phyloP scores from a whole-genome alignment of 257 asterid species.

The Primulina huaijiensis region DNA sequence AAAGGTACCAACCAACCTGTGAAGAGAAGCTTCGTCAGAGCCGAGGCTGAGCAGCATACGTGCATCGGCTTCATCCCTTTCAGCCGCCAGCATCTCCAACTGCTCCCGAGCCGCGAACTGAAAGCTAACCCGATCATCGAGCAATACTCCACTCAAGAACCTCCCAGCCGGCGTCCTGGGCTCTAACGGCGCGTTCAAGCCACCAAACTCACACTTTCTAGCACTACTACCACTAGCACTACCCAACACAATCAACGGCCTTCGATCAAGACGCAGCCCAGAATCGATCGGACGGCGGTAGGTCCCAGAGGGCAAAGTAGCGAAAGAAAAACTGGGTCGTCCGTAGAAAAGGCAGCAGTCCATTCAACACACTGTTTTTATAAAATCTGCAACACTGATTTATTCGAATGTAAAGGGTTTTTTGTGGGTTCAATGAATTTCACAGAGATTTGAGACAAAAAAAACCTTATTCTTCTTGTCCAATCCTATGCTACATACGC shows the following conservation, averaged over 20 bases:
- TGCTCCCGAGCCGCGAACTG: slow-evolving; percentile 46
- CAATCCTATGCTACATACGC: not conserved
- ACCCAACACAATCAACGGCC: slow-evolving; percentile 32
- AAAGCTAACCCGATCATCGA: slow-evolving; percentile 54
- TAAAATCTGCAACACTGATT: not conserved
- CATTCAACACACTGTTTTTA: slow-evolving; percentile 44
- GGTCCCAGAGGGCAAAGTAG: slow-evolving; percentile 26
- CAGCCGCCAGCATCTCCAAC: slow-evolving; percentile 53
- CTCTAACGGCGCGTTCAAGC: slow-evolving; percentile 68
- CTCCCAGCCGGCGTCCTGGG: slow-evolving; percentile 67
- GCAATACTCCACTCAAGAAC: slow-evolving; percentile 47
- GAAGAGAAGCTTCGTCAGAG: slow-evolving; percentile 75
- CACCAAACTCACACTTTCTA: slow-evolving; percentile 48
- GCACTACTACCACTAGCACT: slow-evolving; percentile 19
- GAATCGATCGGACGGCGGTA: slow-evolving; percentile 25
- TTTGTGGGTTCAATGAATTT: not conserved
- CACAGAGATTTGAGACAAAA: not conserved
- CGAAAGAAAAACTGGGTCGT: slow-evolving; percentile 28
- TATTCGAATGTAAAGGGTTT: not conserved
- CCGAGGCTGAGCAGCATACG: slow-evolving; percentile 51
- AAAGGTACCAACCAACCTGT: slow-evolving; percentile 46
- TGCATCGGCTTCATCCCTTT: slow-evolving; percentile 56
- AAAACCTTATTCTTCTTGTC: not conserved
- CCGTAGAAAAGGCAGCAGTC: slow-evolving; percentile 49
- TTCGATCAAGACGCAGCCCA: slow-evolving; percentile 19